Base-by-base conservation (phyloP, 176 grass and related monocot species). In the Lolium rigidum region DNA sequence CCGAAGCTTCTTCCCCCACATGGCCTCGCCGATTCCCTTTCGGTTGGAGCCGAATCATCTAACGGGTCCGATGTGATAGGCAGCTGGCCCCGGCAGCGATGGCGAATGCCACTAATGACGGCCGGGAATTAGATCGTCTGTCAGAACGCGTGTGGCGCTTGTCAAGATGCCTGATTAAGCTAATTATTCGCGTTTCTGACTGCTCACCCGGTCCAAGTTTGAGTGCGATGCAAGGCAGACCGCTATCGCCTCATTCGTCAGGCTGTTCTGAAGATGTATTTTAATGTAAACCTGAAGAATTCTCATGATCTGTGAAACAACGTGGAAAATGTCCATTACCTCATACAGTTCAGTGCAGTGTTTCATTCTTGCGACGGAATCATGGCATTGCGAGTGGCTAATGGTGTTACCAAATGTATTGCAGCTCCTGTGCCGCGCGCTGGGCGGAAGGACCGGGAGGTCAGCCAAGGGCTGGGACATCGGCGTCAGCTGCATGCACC, bases 401-500 rank as follows among this genome's bases (percentile, higher is more conserved):
- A 74, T 38, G 11, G 21, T 46, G n/a, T 9, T 12, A 2, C 7
- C 10, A 71, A 60, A 12, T 59, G 14, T 26, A n/a, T 11, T 54
- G 71, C 86, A 98, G 95, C 76, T 95, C 56, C 83, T 98, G 66
- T 92, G 91, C 89, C 91, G 95, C 0, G 93, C 95, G 15, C 76
- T 98, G 70, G 93, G 95, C 47, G 95, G 95, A 0, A 85, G 88
- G 82, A 95, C 89, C 0, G 93, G 89, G 2, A 88, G 95, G 15
- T 89, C 93, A 7, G 41, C 2, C 25, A 98, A 95, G 82, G 95
- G 87, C 2, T 98, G 95, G 95, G 95, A 95, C 78, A 87, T 98
- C 71, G 95, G 95, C 37, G 89, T 92, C 6, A 98, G 22, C 75
- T 98, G 95, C 89, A 90, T 95, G 77, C 95, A 98, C 91, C 95